Conservation (phyloP, 345 rosid genomes). For the Moricandia arvensis region DNA sequence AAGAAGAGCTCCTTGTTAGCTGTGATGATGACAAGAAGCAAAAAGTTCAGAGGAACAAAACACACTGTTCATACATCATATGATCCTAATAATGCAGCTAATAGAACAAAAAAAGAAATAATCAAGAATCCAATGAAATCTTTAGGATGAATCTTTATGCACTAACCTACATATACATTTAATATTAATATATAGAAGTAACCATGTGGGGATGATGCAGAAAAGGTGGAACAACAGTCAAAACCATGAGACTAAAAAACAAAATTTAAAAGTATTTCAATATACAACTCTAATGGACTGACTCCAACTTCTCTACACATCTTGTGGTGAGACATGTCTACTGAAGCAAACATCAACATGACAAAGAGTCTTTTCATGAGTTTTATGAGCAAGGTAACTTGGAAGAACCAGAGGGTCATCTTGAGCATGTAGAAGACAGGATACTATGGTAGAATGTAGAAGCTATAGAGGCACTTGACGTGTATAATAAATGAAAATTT, state of each 20-base stretch:
- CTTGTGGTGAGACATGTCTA: conserved; percentile 6
- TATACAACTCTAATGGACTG: not conserved
- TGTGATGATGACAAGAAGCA: conserved; percentile 36
- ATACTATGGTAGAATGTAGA: not conserved
- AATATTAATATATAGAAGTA: not conserved
- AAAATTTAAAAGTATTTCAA: not conserved
- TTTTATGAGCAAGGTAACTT: not conserved
- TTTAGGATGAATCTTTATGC: conserved; percentile 15
- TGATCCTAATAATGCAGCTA: conserved; percentile 26
- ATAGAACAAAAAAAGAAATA: not conserved
- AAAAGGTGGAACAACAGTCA: conserved; percentile 25
- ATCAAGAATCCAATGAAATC: conserved; percentile 36
- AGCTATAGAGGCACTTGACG: not conserved
- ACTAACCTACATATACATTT: not conserved
- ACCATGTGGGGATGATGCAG: conserved; percentile 25
- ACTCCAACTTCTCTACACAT: not conserved
- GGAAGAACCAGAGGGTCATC: too few species aligned
- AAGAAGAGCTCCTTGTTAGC: conserved; percentile 7
- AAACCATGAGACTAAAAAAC: not conserved
- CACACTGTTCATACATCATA: conserved; percentile 9
- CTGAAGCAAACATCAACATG: not conserved
- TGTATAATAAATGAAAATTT: not conserved
- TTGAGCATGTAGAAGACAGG: not conserved
- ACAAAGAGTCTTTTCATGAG: not conserved
- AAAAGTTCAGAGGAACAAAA: conserved; percentile 23